These are phyloP conservation scores for Lactarius indigo DNA, from an alignment of 768 basidiomycete species.

Conservation along the genomic window DNA sequence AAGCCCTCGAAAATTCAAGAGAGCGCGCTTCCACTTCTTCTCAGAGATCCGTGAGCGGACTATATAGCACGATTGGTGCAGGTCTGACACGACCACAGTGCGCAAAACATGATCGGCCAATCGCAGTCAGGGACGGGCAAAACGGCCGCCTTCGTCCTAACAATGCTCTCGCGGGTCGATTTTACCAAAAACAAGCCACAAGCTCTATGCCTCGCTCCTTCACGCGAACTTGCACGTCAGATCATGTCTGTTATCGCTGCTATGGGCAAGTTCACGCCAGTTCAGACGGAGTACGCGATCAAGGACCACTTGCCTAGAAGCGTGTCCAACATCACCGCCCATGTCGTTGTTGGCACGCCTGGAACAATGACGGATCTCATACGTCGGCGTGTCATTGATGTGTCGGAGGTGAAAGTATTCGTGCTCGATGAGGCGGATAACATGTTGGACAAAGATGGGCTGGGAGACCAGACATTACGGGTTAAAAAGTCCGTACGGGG, in stretches of 20 bases:
- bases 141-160: slow-evolving; percentile 96
- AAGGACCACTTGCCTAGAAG: slow-evolving; percentile 74
- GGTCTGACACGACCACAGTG: slow-evolving; percentile 46
- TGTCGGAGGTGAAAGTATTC: slow-evolving; percentile 80
- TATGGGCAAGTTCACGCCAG: slow-evolving; percentile 93
- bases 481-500: slow-evolving; percentile 80
- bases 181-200: slow-evolving; percentile 80
- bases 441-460: slow-evolving; percentile 92
- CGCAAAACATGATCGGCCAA: slow-evolving; percentile 98
- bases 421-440: slow-evolving; percentile 99
- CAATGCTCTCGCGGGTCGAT: slow-evolving; percentile 94
- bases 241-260: slow-evolving; percentile 92
- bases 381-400: slow-evolving; percentile 71
- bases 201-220: slow-evolving; percentile 97
- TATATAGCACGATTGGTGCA: neutral
- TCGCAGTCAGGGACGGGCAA: slow-evolving; percentile 99
- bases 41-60: slow-evolving; percentile 76
- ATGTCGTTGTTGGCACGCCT: slow-evolving; percentile 93
- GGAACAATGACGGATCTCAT: slow-evolving; percentile 93
- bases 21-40: slow-evolving; percentile 86
- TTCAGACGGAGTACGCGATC: slow-evolving; percentile 95
- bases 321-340: slow-evolving; percentile 70
- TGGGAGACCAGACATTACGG: slow-evolving; percentile 89
- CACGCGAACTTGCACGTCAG: slow-evolving; percentile 94
- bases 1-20: slow-evolving; percentile 99